Evolutionary conservation across 305 asterid species (phyloP), one percentile per base, ranked within the genome.

Genomic region (Fraxinus ornus): DNA sequence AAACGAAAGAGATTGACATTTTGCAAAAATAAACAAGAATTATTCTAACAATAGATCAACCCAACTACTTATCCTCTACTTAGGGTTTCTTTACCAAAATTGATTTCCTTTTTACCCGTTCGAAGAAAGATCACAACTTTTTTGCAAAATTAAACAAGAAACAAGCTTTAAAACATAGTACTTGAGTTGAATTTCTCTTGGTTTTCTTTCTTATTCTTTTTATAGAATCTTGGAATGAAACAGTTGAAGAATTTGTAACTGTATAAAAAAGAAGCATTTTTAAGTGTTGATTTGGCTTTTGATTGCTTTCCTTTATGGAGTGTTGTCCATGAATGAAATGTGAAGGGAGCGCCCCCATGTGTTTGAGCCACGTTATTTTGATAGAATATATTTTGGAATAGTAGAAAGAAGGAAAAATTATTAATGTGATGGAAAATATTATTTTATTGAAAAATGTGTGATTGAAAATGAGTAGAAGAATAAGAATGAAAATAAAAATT

Each of bases 111-210:
- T 66, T 28, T 12, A 66, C 21, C 30, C 36, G 37, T 28, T 28
- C 74, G 37, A 66, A 26, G 44, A 74, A 71, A 13, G 52, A 82
- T 60, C 41, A 22, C 22, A 79, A 81, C 75, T 13, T 3, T 47
- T 19, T 9, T 28, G 47, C 79, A 22, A 32, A 78, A 79, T 64
- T n/a, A 72, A 55, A 44, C 80, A 21, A 80, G 75, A 21, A 81
- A 44, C 30, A 70, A 79, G 78, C 80, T 72, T 36, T 0, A 76
- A 76, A 80, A 32, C 2, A 8, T 4, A 77, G 66, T 75, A 79
- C 79, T 76, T 47, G 70, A 79, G n/a, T 78, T 62, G 57, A 78
- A 35, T 73, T 35, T 73, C 60, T 28, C 75, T 68, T 68, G 19
- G 75, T 68, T 7, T 2, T 68, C 70, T 17, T 71, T 41, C 30